Conservation (phyloP, 1,139 yeast species). For the Barnettozyma hawaiiensis region DNA sequence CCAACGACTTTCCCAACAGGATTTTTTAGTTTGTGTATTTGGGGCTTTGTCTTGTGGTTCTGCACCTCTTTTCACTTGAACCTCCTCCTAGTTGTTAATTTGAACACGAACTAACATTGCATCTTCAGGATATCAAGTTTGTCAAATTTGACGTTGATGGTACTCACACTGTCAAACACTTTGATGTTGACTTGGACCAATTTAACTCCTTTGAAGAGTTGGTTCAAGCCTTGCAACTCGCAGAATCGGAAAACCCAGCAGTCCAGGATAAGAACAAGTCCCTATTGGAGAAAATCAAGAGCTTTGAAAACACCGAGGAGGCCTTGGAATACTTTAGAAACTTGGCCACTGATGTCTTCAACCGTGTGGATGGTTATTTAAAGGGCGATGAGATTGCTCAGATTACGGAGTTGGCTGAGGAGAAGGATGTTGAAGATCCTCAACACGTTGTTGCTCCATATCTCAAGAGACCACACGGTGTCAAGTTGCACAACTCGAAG, state of each 20-base stretch:
- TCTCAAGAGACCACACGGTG: not conserved
- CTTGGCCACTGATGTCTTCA: conserved; percentile 1
- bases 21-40: no score
- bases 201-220: conserved; percentile 9
- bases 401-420: not conserved
- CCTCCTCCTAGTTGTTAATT: no score
- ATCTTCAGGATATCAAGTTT: conserved; percentile 8
- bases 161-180: conserved; percentile 2
- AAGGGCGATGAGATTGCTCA: not conserved
- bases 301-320: conserved; percentile 17
- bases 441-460: conserved; percentile 1
- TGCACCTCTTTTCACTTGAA: no score
- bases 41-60: no score
- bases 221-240: conserved; percentile 1
- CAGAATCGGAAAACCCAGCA: conserved; percentile 1
- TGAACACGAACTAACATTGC: conserved; percentile 7
- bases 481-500: not conserved
- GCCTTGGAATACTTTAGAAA: conserved; percentile 7
- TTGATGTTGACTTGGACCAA: conserved; percentile 11
- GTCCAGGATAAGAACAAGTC: conserved; percentile 4
- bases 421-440: not conserved
- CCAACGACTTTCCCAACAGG: not conserved
- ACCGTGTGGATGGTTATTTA: conserved; percentile 2
- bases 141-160: conserved; percentile 11
- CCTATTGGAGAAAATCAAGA: conserved; percentile 3